Base-by-base conservation (phyloP, 768 basidiomycete genomes). In the Kwoniella sp. region DNA sequence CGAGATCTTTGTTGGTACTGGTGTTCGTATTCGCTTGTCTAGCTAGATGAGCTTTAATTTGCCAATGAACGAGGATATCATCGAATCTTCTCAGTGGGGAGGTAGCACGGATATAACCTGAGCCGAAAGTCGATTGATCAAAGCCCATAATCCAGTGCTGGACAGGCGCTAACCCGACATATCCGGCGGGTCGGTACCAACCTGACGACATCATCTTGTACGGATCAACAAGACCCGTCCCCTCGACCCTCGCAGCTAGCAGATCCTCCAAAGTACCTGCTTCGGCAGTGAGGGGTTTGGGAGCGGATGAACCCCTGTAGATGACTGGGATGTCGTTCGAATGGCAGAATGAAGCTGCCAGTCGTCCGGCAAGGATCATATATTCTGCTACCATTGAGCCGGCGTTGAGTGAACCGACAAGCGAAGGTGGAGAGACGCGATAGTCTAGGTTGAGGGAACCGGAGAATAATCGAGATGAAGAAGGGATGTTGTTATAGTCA, bases 51-150 rank as follows among this genome's bases (percentile, higher is more conserved):
- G 87, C 82, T 74, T 96, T 94, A 80, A 99, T 86, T 78, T 98
- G 94, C 92, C 93, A 99, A 80, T 98, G 96, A 10, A 82, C 81
- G 13, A 93, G 77, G 60, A 96, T 77, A 79, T 99, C 96, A 36
- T 81, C 80, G 78, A 86, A 96, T 48, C 96, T 86, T 46, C 96
- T 85, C 48, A 99, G 81, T 0, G 96, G 96, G 5, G 89, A 91
- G 9, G 96, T 97, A 9, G 85, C 86, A 22, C 90, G 86, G 19
- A 84, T 80, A 77, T 99, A 99, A 2, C 94, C 94, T 67, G 89
- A 88, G 46, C 85, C 85, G 17, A 44, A 44, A 4, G 48, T 21
- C 1, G 85, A 84, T 2, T 83, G 82, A 12, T 55, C 55, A n/a
- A 91, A 77, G 0, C 89, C 92, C 70, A 97, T 78, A 5, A 78